Base-by-base conservation (phyloP, 768 basidiomycete species). In the Trametes maxima region DNA sequence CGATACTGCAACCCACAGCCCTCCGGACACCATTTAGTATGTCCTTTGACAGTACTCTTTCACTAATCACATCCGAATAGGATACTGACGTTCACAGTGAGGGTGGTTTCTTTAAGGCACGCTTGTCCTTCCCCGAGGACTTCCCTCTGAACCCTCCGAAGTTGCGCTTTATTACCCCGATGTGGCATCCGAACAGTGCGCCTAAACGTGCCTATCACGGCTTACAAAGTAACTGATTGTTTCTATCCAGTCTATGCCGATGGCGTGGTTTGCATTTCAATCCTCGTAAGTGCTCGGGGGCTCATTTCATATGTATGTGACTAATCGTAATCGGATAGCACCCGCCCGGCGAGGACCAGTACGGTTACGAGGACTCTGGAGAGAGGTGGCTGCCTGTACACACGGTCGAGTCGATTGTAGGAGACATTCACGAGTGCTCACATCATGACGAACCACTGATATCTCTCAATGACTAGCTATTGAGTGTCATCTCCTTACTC, bases 301-400 rank as follows among this genome's bases (percentile, higher is more conserved):
- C 19, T 36, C 6, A 21, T 21, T 11, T 37, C 33, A 16, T 2
- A 3, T 24, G 10, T 17, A 33, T 55, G 5, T 54, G 24, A 33
- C 65, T 19, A 67, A 43, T 61, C 22, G 56, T 42, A 22, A 45
- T 54, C 35, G 5, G 53, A 1, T 66, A 97, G 94, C 96, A 98
- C 70, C 86, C 92, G 37, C 96, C 96, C 0, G 96, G 95, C 35
- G 93, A 95, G 40, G 96, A 99, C 75, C 92, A 98, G 73, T 98
- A 91, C 68, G 91, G 96, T 12, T 98, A 96, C 69, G 97, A 99
- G 74, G 93, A 95, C 68, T 94, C 97, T 1, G 90, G 93, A 45
- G 97, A 99, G 78, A 79, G 97, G 63, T 99, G 97, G 97, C 79
- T 95, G 80, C 97, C 97, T 3, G 94, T 99, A 47, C 97, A 99